A percentile compares a stretch with the other conserved stretches of the same genome.
Conservation (phyloP, 202 grass and related monocot genomes). For the Elaeis oleifera region DNA sequence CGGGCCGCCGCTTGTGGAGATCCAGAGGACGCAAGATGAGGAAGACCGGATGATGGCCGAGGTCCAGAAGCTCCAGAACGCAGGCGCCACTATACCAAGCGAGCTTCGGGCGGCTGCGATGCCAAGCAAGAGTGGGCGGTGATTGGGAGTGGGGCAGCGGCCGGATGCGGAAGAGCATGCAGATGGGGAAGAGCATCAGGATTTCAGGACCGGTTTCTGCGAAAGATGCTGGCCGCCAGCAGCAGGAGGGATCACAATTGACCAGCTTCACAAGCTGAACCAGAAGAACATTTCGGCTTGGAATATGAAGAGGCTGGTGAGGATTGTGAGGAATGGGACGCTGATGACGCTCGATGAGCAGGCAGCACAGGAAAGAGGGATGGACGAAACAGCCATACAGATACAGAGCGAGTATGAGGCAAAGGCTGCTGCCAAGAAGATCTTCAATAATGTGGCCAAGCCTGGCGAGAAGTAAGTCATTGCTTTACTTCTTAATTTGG, state of each 20-base stretch:
- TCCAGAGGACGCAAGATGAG: slow-evolving; percentile 17
- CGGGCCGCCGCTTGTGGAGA: slow-evolving; percentile 34
- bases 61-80: slow-evolving; percentile 61
- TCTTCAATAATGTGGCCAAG: slow-evolving; percentile 72
- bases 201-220: slow-evolving; percentile 27
- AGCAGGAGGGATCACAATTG: slow-evolving; percentile 60
- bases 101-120: slow-evolving; percentile 42
- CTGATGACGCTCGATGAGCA: slow-evolving; percentile 68
- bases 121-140: slow-evolving; percentile 26
- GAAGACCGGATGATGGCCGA: slow-evolving; percentile 53
- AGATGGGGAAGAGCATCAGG: slow-evolving; percentile 30
- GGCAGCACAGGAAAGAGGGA: slow-evolving; percentile 38
- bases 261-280: slow-evolving; percentile 68
- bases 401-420: slow-evolving; percentile 78
- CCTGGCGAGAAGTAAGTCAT: slow-evolving; percentile 55
- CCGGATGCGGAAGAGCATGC: not conserved
- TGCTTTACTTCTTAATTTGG: not conserved
- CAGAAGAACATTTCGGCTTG: slow-evolving; percentile 82
- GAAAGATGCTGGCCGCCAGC: slow-evolving; percentile 21
- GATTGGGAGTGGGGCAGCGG: slow-evolving; percentile 5
- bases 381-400: slow-evolving; percentile 48
- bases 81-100: slow-evolving; percentile 43
- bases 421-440: slow-evolving; percentile 66
- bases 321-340: slow-evolving; percentile 57
- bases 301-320: slow-evolving; percentile 87